Percentiles rank a stretch among this genome's conserved stretches.
These are phyloP conservation scores for Cyberlindnera euphorbiiphila DNA, from an alignment of 805 yeast species.

Conservation along the genomic window DNA sequence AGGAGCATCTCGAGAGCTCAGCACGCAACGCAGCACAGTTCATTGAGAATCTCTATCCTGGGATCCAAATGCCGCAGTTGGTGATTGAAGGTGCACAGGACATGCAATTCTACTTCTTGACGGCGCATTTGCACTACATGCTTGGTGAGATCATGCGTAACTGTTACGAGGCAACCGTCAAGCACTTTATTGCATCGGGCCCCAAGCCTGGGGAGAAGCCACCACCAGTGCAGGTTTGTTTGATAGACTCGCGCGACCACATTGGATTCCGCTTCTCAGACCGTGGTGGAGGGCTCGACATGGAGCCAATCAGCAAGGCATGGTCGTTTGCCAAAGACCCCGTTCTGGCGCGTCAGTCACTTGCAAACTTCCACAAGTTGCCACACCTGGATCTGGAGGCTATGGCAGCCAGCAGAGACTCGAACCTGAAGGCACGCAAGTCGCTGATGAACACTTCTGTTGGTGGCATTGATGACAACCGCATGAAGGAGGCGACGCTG, in stretches of 20 bases:
- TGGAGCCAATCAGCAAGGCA: slow-evolving; percentile 53
- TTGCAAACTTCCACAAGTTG: slow-evolving; percentile 62
- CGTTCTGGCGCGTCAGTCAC: slow-evolving; percentile 51
- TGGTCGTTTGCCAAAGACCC: slow-evolving; percentile 88
- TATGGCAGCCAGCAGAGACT: slow-evolving; percentile 4
- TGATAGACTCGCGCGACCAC: slow-evolving; percentile 61
- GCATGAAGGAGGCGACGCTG: slow-evolving; percentile 42
- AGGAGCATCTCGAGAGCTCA: slow-evolving; percentile 57
- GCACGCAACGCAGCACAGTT: slow-evolving; percentile 47
- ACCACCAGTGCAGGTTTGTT: slow-evolving; percentile 74
- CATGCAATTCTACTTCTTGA: slow-evolving; percentile 74
- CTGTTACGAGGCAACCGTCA: slow-evolving; percentile 76
- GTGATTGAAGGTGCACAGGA: slow-evolving; percentile 69
- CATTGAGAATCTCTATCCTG: slow-evolving; percentile 48
- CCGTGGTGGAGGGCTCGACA: slow-evolving; percentile 82
- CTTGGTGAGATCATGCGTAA: slow-evolving; percentile 87
- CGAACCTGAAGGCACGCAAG: slow-evolving; percentile 28
- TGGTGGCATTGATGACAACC: slow-evolving; percentile 34
- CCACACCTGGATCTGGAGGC: slow-evolving; percentile 53
- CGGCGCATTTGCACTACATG: slow-evolving; percentile 80
- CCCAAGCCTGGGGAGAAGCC: slow-evolving; percentile 39
- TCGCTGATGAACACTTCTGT: slow-evolving; percentile 38
- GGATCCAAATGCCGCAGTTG: slow-evolving; percentile 64
- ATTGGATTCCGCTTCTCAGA: slow-evolving; percentile 80
- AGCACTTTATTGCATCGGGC: slow-evolving; percentile 34